phyloP scores from a whole-genome alignment of 192 early-diverging fungal species.

The Backusella luteola region DNA sequence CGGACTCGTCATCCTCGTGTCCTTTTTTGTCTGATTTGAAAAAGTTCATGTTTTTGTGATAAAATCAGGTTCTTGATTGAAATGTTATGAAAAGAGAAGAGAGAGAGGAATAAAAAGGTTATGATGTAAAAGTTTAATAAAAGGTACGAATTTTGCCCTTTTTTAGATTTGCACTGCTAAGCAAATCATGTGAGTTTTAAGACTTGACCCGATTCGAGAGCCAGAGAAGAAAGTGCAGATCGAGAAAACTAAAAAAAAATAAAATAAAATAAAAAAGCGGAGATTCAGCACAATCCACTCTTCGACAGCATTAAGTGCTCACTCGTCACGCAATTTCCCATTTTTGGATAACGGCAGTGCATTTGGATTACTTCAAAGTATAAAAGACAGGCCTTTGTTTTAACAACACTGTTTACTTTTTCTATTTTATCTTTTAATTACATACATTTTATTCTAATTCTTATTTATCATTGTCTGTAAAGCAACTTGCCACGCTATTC shows the following conservation, averaged over 20 bases:
- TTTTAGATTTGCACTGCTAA: not conserved
- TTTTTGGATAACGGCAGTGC: not conserved
- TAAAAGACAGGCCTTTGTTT: not conserved
- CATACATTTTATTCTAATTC: not conserved
- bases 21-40: not conserved
- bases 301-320: not conserved
- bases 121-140: not conserved
- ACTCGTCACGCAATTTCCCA: not conserved
- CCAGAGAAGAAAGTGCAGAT: not conserved
- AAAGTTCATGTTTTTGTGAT: not conserved
- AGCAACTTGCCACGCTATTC: not conserved
- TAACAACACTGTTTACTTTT: not conserved
- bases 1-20: not conserved
- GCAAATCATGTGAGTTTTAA: not conserved
- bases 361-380: not conserved
- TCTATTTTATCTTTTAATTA: not conserved
- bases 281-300: not conserved
- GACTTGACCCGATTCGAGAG: too few relatives aligned
- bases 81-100: not conserved
- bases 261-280: not conserved
- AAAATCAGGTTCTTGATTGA: not conserved
- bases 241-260: not conserved
- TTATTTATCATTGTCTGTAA: not conserved
- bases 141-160: not conserved
- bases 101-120: not conserved